Percentiles rank a stretch among this genome's conserved stretches.
Conservation (phyloP, 2,329 filamentous ascomycete species). For the Tympanopsis confertula region DNA sequence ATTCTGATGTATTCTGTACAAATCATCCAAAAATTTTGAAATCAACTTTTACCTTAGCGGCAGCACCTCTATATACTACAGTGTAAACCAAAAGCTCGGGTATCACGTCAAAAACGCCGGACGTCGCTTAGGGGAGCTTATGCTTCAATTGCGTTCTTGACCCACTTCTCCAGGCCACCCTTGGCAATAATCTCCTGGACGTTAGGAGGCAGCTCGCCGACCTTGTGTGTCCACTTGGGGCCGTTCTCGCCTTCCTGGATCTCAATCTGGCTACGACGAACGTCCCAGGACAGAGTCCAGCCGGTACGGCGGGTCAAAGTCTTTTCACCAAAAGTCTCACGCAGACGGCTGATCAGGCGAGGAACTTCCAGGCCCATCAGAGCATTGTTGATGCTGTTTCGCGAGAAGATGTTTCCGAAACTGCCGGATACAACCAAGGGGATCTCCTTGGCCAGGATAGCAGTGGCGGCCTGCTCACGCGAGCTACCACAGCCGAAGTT, state of each 20-base stretch:
- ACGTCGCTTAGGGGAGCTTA: not conserved
- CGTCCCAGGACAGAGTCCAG: slow-evolving; percentile 77
- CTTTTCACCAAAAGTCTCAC: slow-evolving; percentile 49
- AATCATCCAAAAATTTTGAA: too few relatives aligned
- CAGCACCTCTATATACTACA: too few relatives aligned
- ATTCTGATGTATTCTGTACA: too few relatives aligned
- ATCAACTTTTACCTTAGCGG: too few relatives aligned
- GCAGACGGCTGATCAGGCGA: slow-evolving; percentile 50
- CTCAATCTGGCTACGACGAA: slow-evolving; percentile 57
- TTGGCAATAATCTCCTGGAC: slow-evolving; percentile 75
- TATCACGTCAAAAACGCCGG: not conserved
- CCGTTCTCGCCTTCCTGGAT: slow-evolving; percentile 61
- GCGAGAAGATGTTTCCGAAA: slow-evolving; percentile 73
- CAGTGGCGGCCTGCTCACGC: slow-evolving; percentile 79
- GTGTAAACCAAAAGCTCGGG: too few relatives aligned
- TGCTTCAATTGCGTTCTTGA: slow-evolving; percentile 52
- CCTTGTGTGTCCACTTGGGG: slow-evolving; percentile 64
- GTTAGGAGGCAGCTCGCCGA: slow-evolving; percentile 72
- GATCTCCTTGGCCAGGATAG: slow-evolving; percentile 70
- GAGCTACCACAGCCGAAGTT: slow-evolving; percentile 81
- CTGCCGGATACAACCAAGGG: slow-evolving; percentile 70
- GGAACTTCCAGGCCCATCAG: slow-evolving; percentile 64
- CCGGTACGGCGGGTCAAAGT: slow-evolving; percentile 61
- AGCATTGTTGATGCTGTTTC: slow-evolving; percentile 72
- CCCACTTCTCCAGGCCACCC: slow-evolving; percentile 74